These are phyloP conservation scores for Aegle marmelos DNA, from an alignment of 345 rosid genomes.

Conservation along the genomic window DNA sequence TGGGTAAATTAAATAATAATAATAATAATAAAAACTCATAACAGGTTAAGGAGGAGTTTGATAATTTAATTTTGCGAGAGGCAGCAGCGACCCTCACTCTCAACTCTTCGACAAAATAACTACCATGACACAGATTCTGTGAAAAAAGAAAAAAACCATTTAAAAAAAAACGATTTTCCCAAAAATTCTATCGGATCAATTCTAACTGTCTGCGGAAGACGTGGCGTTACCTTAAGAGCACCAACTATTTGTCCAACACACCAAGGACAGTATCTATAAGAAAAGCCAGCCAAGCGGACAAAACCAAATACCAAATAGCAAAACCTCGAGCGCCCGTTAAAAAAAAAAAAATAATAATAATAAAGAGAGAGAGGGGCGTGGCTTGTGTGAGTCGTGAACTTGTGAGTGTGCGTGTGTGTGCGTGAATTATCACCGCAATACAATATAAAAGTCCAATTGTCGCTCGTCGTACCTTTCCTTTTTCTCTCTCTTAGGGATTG, in stretches of 20 bases:
- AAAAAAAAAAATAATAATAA: constrained; percentile 14
- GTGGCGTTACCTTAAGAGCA: not conserved
- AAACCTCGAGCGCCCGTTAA: constrained; percentile 27
- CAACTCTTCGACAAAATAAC: too few species aligned
- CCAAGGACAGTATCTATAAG: not conserved
- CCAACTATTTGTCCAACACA: not conserved
- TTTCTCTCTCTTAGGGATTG: constrained; percentile 47
- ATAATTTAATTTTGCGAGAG: too few species aligned
- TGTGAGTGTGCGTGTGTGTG: not conserved
- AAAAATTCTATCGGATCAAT: too few species aligned
- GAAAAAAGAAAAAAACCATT: too few species aligned
- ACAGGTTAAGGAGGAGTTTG: too few species aligned
- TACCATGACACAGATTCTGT: too few species aligned
- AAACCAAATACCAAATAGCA: not conserved
- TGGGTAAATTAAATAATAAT: too few species aligned
- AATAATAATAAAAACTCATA: too few species aligned
- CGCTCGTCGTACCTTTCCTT: not conserved
- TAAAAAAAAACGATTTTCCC: too few species aligned
- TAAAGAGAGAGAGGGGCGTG: not conserved
- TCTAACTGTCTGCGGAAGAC: not conserved
- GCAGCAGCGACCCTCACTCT: too few species aligned
- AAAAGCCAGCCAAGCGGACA: not conserved
- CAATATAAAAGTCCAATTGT: not conserved
- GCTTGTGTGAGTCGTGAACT: not conserved
- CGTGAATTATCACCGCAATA: not conserved